Evolutionary conservation across 495 filamentous ascomycete genomes (phyloP).

Genomic region (Platismatia glauca): DNA sequence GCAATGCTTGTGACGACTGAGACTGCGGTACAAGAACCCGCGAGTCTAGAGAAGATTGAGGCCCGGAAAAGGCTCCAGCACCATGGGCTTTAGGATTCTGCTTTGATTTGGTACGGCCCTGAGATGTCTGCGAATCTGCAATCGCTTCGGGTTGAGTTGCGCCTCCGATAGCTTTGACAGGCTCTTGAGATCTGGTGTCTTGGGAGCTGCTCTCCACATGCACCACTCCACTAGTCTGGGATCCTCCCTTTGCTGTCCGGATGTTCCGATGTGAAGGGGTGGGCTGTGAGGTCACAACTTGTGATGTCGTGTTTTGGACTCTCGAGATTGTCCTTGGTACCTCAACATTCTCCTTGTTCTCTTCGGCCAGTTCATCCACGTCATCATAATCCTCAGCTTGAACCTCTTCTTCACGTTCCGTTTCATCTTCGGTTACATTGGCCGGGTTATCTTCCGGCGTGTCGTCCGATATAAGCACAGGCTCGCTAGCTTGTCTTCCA

Average conservation of each 20-base stretch:
- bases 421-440: constrained; percentile 42
- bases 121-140: constrained; percentile 43
- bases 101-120: constrained; percentile 15
- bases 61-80: constrained; percentile 11
- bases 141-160: constrained; percentile 29
- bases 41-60: constrained; percentile 21
- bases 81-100: constrained; percentile 4
- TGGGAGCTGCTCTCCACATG: constrained; percentile 6
- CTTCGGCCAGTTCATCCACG: constrained; percentile 32
- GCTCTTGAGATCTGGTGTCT: constrained; percentile 6
- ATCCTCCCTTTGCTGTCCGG: constrained; percentile 2
- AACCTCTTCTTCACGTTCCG: constrained; percentile 41
- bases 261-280: constrained; percentile 19
- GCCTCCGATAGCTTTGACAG: constrained; percentile 13
- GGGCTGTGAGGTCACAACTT: constrained; percentile 32
- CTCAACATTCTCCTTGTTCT: constrained; percentile 44
- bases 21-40: constrained; percentile 29
- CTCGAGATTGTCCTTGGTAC: constrained; percentile 28
- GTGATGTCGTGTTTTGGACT: constrained; percentile 36
- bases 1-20: constrained; percentile 22
- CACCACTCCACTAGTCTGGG: not conserved
- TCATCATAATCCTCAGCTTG: constrained; percentile 28
- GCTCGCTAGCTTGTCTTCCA: constrained; percentile 10
- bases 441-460: constrained; percentile 15
- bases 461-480: constrained; percentile 22